phyloP scores from a whole-genome alignment of 805 yeast species.

The Saccharomycopsis javanensis region DNA sequence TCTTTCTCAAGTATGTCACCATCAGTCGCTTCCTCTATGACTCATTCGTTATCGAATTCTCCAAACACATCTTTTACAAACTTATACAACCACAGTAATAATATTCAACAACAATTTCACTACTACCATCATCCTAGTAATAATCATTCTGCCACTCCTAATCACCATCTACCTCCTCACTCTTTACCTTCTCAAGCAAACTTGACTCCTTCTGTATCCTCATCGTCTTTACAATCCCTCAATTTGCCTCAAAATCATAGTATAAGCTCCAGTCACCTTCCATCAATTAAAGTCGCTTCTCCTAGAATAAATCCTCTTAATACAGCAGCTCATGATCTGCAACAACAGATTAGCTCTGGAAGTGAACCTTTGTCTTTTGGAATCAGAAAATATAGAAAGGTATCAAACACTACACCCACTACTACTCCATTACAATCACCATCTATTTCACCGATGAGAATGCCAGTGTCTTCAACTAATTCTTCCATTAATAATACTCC shows the following conservation, averaged over 20 bases:
- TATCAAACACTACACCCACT: slow-evolving; percentile 8
- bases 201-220: slow-evolving; percentile 6
- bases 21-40: slow-evolving; percentile 26
- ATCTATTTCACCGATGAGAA: slow-evolving; percentile 9
- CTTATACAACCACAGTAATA: slow-evolving; percentile 3
- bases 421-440: slow-evolving; percentile 16
- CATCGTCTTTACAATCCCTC: slow-evolving; percentile 12
- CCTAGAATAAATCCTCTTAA: not conserved
- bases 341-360: not conserved
- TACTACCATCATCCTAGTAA: not conserved
- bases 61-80: slow-evolving; percentile 27
- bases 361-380: slow-evolving; percentile 17
- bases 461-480: not conserved
- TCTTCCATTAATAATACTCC: not conserved
- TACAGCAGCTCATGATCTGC: not conserved
- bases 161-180: not conserved
- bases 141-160: not conserved
- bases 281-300: slow-evolving; percentile 8
- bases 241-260: not conserved
- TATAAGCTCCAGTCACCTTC: not conserved
- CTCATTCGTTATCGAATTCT: slow-evolving; percentile 34
- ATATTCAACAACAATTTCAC: not conserved
- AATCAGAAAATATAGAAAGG: slow-evolving; percentile 5
- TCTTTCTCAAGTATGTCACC: not conserved
- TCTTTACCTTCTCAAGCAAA: slow-evolving; percentile 1